These are phyloP conservation scores for Polyporus arcularius DNA, from an alignment of 768 basidiomycete species.

Conservation along the genomic window DNA sequence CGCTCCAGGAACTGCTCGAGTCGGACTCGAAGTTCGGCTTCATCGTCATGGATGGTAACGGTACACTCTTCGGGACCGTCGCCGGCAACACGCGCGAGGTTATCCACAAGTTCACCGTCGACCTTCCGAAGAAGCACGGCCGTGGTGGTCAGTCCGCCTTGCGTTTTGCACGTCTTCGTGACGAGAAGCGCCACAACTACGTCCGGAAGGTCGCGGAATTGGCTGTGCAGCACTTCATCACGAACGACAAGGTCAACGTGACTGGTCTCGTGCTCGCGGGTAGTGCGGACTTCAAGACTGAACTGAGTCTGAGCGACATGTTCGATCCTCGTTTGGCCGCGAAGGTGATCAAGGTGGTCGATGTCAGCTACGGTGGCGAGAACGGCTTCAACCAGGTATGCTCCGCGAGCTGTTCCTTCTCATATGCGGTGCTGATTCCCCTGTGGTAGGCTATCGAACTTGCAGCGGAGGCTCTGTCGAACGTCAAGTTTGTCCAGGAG, in stretches of 20 bases:
- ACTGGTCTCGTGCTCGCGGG: constrained; percentile 95
- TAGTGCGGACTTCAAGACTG: constrained; percentile 98
- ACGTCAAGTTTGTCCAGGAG: constrained; percentile 99
- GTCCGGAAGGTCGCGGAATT: constrained; percentile 98
- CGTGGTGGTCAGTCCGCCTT: constrained; percentile 99
- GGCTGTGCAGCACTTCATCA: constrained; percentile 97
- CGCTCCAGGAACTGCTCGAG: constrained; percentile 93
- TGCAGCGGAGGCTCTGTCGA: constrained; percentile 91
- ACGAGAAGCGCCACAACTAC: constrained; percentile 99
- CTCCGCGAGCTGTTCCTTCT: constrained; percentile 3
- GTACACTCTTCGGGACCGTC: constrained; percentile 92
- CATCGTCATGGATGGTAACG: constrained; percentile 99
- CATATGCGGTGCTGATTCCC: constrained; percentile 4
- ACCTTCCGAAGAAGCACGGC: constrained; percentile 99
- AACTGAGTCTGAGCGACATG: constrained; percentile 94
- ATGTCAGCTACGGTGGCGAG: constrained; percentile 98
- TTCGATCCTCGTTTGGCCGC: constrained; percentile 86
- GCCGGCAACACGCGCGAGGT: constrained; percentile 97
- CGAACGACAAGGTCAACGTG: constrained; percentile 97
- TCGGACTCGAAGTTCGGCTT: constrained; percentile 98
- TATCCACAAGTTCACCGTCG: constrained; percentile 97
- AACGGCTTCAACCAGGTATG: constrained; percentile 98
- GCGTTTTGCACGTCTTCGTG: constrained; percentile 98
- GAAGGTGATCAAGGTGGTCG: constrained; percentile 97
- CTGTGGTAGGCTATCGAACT: constrained; percentile 85